phyloP scores from a whole-genome alignment of 1,139 yeast genomes.

The Yamadazyma diddensiae region DNA sequence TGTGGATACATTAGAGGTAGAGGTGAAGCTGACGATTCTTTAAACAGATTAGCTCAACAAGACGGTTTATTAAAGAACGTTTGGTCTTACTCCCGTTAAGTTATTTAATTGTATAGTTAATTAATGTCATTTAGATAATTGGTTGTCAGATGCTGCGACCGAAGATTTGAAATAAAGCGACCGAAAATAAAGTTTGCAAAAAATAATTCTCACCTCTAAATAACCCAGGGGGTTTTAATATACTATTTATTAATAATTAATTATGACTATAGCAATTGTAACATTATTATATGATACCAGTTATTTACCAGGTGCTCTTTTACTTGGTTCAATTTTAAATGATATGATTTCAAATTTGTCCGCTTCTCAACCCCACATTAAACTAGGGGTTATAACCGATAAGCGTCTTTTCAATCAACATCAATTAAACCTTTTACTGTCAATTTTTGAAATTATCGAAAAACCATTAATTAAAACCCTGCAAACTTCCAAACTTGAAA shows the following conservation, averaged over 20 bases:
- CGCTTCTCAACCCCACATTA: conserved; percentile 11
- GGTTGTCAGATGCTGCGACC: too few species aligned
- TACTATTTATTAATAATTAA: neutral
- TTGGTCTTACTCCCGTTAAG: conserved; percentile 98
- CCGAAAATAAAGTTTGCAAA: too few species aligned
- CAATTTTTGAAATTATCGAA: conserved; percentile 31
- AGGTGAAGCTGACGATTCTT: conserved; percentile 96
- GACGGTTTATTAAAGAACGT: conserved; percentile 98
- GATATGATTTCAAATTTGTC: conserved; percentile 7
- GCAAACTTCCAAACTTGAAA: conserved; percentile 23
- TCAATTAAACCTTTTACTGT: conserved; percentile 27
- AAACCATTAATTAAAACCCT: conserved; percentile 23
- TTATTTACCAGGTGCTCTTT: conserved; percentile 76
- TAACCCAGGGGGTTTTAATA: too few species aligned
- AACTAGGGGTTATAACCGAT: conserved; percentile 37
- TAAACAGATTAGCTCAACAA: conserved; percentile 99
- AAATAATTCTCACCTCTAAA: too few species aligned
- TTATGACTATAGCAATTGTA: conserved; percentile 47
- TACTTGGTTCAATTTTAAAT: conserved; percentile 47
- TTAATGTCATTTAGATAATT: conserved; percentile 17
- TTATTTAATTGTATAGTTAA: conserved; percentile 24
- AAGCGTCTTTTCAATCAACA: conserved; percentile 22
- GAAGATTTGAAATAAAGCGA: too few species aligned
- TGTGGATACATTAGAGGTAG: conserved; percentile 84
- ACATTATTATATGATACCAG: conserved; percentile 63